phyloP scores from a whole-genome alignment of 2,329 filamentous ascomycete genomes.

The Arachnopeziza araneosa region DNA sequence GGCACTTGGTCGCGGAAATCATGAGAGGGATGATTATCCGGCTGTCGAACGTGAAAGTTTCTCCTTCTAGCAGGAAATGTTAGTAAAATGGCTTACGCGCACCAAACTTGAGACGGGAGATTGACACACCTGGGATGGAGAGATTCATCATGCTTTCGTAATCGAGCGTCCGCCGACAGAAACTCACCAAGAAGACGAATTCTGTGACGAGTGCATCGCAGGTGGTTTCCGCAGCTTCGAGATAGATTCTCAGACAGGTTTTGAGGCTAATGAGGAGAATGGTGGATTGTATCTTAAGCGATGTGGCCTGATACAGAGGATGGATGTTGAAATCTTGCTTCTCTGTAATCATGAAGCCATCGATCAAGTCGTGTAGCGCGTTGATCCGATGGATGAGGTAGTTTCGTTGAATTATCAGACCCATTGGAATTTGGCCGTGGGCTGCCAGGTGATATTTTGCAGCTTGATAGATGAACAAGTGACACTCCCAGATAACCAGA shows the following conservation, averaged over 20 bases:
- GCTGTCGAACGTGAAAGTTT: slow-evolving; percentile 16
- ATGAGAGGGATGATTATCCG: slow-evolving; percentile 58
- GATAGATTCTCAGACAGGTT: slow-evolving; percentile 6
- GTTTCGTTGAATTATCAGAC: slow-evolving; percentile 6
- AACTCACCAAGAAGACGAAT: slow-evolving; percentile 47
- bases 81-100: not conserved
- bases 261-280: slow-evolving; percentile 10
- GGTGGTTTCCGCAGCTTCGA: slow-evolving; percentile 4
- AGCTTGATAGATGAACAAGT: slow-evolving; percentile 30
- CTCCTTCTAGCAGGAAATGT: slow-evolving; percentile 5
- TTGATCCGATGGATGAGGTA: slow-evolving; percentile 14
- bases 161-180: slow-evolving; percentile 36
- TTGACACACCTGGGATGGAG: slow-evolving; percentile 6
- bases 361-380: slow-evolving; percentile 7
- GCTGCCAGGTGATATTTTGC: slow-evolving; percentile 26
- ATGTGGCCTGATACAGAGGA: slow-evolving; percentile 11
- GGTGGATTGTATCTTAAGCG: slow-evolving; percentile 10
- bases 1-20: slow-evolving; percentile 59
- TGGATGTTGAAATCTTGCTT: slow-evolving; percentile 39
- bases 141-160: slow-evolving; percentile 12
- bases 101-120: not conserved
- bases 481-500: slow-evolving; percentile 34
- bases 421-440: slow-evolving; percentile 22
- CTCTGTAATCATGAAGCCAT: slow-evolving; percentile 43
- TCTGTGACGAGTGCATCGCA: slow-evolving; percentile 34